phyloP scores from a whole-genome alignment of 2,329 filamentous ascomycete species.

The Zymoseptoria passerinii region DNA sequence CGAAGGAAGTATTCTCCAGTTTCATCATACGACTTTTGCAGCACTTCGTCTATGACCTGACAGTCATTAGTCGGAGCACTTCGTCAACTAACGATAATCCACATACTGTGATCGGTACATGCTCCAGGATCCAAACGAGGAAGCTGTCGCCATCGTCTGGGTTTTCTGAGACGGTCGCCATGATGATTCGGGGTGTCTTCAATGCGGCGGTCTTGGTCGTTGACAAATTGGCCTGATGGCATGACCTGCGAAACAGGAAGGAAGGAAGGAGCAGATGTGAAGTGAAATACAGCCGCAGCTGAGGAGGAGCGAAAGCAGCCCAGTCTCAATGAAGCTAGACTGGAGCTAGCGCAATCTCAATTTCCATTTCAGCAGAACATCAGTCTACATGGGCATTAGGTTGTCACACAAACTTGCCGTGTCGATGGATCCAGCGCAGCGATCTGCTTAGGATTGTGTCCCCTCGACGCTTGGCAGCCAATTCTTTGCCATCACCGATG shows the following conservation, averaged over 20 bases:
- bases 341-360: neutral
- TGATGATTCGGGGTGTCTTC: neutral
- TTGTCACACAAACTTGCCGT: neutral
- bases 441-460: neutral
- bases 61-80: neutral
- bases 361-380: neutral
- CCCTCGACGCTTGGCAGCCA: neutral
- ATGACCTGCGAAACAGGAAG: neutral
- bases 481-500: neutral
- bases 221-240: neutral
- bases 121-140: neutral
- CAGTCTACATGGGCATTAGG: too few relatives aligned
- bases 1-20: constrained; percentile 2
- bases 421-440: neutral
- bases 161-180: neutral
- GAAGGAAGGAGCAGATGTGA: neutral
- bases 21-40: constrained; percentile 3
- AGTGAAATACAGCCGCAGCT: neutral
- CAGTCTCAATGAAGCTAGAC: neutral
- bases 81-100: neutral
- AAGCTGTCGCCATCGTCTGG: neutral
- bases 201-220: neutral
- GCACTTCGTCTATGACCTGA: constrained; percentile 5
- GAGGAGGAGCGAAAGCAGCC: neutral
- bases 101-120: neutral